Conservation (phyloP, 805 yeast species). For the Ogataea pilisensis region DNA sequence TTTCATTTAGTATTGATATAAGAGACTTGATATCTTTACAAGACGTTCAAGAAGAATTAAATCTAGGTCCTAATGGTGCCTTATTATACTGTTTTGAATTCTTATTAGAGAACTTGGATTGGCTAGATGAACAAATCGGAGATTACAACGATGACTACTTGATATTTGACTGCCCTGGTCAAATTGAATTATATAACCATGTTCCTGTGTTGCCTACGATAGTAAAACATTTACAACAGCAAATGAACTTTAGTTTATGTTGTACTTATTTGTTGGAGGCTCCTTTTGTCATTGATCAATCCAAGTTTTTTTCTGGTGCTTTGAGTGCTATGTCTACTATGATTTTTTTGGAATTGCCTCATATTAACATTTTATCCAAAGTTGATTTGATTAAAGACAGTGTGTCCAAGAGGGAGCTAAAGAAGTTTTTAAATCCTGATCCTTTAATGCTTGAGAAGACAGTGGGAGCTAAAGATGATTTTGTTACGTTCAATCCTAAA, state of each 20-base stretch:
- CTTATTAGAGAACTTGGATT: constrained; percentile 81
- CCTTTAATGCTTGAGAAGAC: constrained; percentile 64
- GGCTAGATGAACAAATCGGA: constrained; percentile 97
- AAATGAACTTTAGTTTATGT: constrained; percentile 81
- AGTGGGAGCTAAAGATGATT: constrained; percentile 25
- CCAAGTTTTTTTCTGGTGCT: constrained; percentile 94
- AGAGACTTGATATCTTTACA: constrained; percentile 85
- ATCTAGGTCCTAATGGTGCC: constrained; percentile 94
- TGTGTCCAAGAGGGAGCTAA: constrained; percentile 68
- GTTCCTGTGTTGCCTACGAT: constrained; percentile 89
- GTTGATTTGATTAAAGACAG: constrained; percentile 81
- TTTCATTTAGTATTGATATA: constrained; percentile 88
- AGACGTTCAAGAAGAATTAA: constrained; percentile 94
- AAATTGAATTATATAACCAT: constrained; percentile 91
- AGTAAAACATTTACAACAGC: constrained; percentile 76
- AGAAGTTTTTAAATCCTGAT: constrained; percentile 87
- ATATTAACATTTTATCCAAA: constrained; percentile 84
- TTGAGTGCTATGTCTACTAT: constrained; percentile 97
- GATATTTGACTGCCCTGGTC: constrained; percentile 96
- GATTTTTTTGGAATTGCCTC: constrained; percentile 93
- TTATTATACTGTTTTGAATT: constrained; percentile 91
- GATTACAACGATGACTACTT: constrained; percentile 92
- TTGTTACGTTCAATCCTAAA: constrained; percentile 40
- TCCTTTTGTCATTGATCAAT: constrained; percentile 83
- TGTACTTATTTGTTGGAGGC: constrained; percentile 92